phyloP scores from a whole-genome alignment of 768 basidiomycete genomes.

The Polyporus arcularius region DNA sequence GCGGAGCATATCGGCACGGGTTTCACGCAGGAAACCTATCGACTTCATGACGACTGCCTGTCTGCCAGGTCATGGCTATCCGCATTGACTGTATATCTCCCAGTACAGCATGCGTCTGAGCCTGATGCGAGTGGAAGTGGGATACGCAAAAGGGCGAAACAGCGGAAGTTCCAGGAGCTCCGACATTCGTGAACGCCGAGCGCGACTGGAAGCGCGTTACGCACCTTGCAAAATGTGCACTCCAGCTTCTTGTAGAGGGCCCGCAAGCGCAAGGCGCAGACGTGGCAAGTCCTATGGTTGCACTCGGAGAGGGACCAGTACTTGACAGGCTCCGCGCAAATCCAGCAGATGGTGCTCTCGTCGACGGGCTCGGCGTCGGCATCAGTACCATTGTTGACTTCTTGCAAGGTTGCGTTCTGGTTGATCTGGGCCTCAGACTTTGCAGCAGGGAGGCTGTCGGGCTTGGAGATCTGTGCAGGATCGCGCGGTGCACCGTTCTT shows the following conservation, averaged over 20 bases:
- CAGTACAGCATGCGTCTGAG: no score
- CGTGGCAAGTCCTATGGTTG: constrained; percentile 94
- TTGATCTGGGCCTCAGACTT: background rate
- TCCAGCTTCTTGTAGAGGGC: constrained; percentile 93
- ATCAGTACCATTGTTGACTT: constrained; percentile 2
- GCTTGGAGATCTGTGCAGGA: background rate
- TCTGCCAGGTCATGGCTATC: no score
- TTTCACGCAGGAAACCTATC: no score
- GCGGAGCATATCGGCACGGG: no score
- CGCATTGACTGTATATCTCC: no score
- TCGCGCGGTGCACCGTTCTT: constrained; percentile 7
- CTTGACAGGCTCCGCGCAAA: constrained; percentile 92
- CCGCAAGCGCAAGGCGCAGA: constrained; percentile 84
- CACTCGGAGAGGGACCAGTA: constrained; percentile 88
- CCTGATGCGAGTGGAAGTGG: no score
- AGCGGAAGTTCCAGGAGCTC: no score
- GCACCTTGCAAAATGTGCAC: constrained; percentile 95
- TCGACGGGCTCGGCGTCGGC: constrained; percentile 25
- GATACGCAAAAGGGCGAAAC: no score
- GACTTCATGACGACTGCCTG: no score
- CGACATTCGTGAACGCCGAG: no score
- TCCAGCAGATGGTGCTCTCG: constrained; percentile 71
- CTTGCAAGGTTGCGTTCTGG: constrained; percentile 1
- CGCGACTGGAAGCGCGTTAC: constrained; percentile 18
- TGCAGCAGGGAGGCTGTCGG: background rate